A percentile compares a stretch with the other conserved stretches of the same genome.
phyloP scores from a whole-genome alignment of 139 green algal genomes.

The Chlamydomonas eustigma region DNA sequence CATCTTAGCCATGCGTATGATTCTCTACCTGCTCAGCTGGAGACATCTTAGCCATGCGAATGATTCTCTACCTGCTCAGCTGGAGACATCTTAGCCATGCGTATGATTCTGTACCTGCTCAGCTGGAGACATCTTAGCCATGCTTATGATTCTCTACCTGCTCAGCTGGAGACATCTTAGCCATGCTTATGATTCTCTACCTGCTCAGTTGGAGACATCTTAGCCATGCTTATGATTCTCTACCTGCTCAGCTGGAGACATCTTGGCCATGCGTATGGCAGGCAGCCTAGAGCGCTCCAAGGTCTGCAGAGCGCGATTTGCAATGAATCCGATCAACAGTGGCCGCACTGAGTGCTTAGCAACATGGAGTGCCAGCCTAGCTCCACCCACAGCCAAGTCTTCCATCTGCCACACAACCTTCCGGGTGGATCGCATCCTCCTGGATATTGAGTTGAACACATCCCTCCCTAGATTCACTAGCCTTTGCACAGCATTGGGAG shows the following conservation, averaged over 20 bases:
- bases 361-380: slow-evolving; percentile 29
- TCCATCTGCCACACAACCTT: slow-evolving; percentile 43
- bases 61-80: too few relatives aligned
- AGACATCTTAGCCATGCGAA: too few relatives aligned
- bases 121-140: too few relatives aligned
- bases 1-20: neutral
- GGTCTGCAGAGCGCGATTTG: slow-evolving; percentile 24
- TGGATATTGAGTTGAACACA: neutral
- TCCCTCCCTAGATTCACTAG: neutral
- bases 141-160: too few relatives aligned
- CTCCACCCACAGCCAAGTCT: slow-evolving; percentile 35
- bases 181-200: too few relatives aligned
- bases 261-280: slow-evolving; percentile 25
- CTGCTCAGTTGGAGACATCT: too few relatives aligned
- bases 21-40: too few relatives aligned
- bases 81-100: too few relatives aligned
- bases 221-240: too few relatives aligned
- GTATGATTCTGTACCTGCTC: too few relatives aligned
- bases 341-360: slow-evolving; percentile 30
- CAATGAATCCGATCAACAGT: slow-evolving; percentile 33
- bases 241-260: neutral
- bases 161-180: too few relatives aligned
- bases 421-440: neutral
- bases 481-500: neutral
- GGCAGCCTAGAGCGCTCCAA: slow-evolving; percentile 15